phyloP scores from a whole-genome alignment of 306 rosid species.

The Clitoria ternatea region DNA sequence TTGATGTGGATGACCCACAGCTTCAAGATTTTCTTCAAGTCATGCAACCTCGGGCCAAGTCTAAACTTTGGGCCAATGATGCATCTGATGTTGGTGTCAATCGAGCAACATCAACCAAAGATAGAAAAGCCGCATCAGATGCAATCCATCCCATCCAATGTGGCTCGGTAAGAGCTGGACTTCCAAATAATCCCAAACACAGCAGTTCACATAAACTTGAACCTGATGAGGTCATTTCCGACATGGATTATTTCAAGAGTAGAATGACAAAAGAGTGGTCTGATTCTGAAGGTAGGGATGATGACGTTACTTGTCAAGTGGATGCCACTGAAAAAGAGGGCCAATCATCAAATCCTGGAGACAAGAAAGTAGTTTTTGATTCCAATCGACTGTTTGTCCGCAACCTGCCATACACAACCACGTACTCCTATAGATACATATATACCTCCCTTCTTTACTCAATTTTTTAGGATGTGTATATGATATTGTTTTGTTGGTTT shows the following conservation, averaged over 20 bases:
- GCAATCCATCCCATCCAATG: conserved; percentile 17
- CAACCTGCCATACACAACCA: conserved; percentile 78
- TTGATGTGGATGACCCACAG: conserved; percentile 45
- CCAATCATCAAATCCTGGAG: conserved; percentile 27
- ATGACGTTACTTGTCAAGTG: conserved; percentile 31
- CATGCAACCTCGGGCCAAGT: conserved; percentile 70
- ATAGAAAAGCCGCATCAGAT: conserved; percentile 13
- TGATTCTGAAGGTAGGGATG: conserved; percentile 61
- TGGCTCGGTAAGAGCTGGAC: conserved; percentile 21
- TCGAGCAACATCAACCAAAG: conserved; percentile 33
- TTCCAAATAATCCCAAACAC: conserved; percentile 16
- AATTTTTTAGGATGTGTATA: background rate
- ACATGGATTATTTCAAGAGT: conserved; percentile 85
- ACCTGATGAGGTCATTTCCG: conserved; percentile 45
- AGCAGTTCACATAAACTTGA: conserved; percentile 31
- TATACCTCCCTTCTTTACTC: background rate
- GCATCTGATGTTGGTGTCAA: conserved; percentile 27
- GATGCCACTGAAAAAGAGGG: conserved; percentile 25
- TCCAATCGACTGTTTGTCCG: conserved; percentile 75
- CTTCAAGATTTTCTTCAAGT: conserved; percentile 82
- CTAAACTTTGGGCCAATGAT: conserved; percentile 90
- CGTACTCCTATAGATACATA: conserved; percentile 30
- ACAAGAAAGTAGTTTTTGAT: conserved; percentile 48
- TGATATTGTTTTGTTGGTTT: background rate
- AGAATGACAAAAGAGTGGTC: conserved; percentile 75